Evolutionary conservation across 768 basidiomycete species (phyloP).

Genomic region (Lactarius psammicola): DNA sequence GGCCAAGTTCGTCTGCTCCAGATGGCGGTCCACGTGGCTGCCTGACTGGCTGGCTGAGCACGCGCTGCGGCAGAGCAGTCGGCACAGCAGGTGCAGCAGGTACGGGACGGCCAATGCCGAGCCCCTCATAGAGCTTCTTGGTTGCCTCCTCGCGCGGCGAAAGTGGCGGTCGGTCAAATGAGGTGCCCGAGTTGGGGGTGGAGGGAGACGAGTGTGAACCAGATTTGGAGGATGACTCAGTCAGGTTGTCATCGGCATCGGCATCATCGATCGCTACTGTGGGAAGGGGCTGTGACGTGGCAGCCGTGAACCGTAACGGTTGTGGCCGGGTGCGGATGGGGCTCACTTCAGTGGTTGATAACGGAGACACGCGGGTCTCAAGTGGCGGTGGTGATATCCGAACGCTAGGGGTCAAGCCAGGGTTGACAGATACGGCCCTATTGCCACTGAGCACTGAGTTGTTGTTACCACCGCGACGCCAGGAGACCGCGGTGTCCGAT

Average conservation of each 20-base stretch:
- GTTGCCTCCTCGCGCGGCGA: slow-evolving; percentile 84
- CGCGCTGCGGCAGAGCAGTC: slow-evolving; percentile 42
- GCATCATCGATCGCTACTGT: slow-evolving; percentile 31
- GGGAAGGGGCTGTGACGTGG: slow-evolving; percentile 34
- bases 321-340: slow-evolving; percentile 65
- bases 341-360: slow-evolving; percentile 33
- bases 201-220: slow-evolving; percentile 62
- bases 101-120: slow-evolving; percentile 75
- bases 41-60: slow-evolving; percentile 71
- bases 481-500: slow-evolving; percentile 75
- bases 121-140: slow-evolving; percentile 85
- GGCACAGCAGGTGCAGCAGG: slow-evolving; percentile 40
- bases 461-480: slow-evolving; percentile 71
- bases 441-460: slow-evolving; percentile 70
- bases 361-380: slow-evolving; percentile 58
- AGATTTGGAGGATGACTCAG: slow-evolving; percentile 53
- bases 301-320: slow-evolving; percentile 48
- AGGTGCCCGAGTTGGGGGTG: slow-evolving; percentile 70
- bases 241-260: slow-evolving; percentile 30
- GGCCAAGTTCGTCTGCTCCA: slow-evolving; percentile 80
- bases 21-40: slow-evolving; percentile 89
- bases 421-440: slow-evolving; percentile 48
- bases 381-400: slow-evolving; percentile 71
- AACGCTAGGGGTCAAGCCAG: slow-evolving; percentile 52
- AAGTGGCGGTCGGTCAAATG: slow-evolving; percentile 51